phyloP scores from a whole-genome alignment of 2,329 filamentous ascomycete genomes.

The Exophiala alcalophila region DNA sequence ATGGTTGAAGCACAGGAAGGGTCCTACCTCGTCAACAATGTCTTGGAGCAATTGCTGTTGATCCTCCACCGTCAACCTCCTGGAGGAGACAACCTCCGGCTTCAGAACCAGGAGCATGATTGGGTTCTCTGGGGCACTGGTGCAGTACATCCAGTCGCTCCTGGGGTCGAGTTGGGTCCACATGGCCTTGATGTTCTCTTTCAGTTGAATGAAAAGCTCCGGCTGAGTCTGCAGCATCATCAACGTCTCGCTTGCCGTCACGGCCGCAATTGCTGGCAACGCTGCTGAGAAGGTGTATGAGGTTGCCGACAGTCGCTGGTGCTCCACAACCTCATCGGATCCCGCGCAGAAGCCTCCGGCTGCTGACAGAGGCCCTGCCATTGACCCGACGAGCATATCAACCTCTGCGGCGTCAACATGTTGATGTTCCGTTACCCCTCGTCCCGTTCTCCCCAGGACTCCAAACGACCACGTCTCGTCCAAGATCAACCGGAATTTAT shows the following conservation, averaged over 20 bases:
- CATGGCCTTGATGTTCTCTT: constrained; percentile 85
- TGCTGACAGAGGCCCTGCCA: constrained; percentile 84
- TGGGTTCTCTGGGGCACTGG: constrained; percentile 79
- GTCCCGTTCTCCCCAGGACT: constrained; percentile 83
- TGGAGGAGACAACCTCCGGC: constrained; percentile 70
- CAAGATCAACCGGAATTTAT: constrained; percentile 96
- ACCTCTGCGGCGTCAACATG: constrained; percentile 91
- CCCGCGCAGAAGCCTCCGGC: constrained; percentile 96
- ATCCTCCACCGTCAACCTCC: constrained; percentile 67
- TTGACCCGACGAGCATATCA: constrained; percentile 94
- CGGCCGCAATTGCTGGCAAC: constrained; percentile 86
- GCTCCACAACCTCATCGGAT: constrained; percentile 84
- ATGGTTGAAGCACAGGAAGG: too few relatives aligned
- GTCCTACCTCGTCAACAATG: constrained; percentile 86
- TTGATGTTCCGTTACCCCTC: constrained; percentile 91
- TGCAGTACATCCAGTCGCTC: constrained; percentile 87
- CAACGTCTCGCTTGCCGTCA: constrained; percentile 91
- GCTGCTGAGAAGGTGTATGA: constrained; percentile 96
- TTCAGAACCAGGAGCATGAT: constrained; percentile 81
- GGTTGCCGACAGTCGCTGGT: constrained; percentile 88
- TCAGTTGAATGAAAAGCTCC: constrained; percentile 71
- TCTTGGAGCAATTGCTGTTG: constrained; percentile 85
- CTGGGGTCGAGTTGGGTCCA: constrained; percentile 82
- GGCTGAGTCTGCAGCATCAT: constrained; percentile 82
- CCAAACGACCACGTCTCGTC: constrained; percentile 98